These are phyloP conservation scores for Picochlorum costavermella DNA, from an alignment of 139 green algal genomes.

Conservation along the genomic window DNA sequence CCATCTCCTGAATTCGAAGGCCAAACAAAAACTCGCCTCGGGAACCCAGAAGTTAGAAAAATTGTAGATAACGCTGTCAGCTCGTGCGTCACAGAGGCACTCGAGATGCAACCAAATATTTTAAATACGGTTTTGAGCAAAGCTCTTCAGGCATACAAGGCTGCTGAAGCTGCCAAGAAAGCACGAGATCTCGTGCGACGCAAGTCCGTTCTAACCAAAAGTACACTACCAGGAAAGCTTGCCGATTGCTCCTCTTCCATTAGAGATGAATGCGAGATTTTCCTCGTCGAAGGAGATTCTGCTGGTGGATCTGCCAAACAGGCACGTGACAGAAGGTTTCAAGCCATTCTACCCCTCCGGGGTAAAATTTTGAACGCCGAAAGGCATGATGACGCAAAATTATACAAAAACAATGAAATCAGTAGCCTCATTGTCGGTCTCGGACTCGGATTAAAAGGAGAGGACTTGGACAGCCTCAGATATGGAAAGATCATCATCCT, in stretches of 20 bases:
- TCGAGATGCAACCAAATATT: conserved; percentile 46
- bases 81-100: conserved; percentile 31
- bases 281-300: conserved; percentile 96
- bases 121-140: conserved; percentile 52
- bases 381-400: conserved; percentile 56
- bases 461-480: conserved; percentile 22
- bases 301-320: conserved; percentile 93
- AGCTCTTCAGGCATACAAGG: conserved; percentile 48
- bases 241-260: conserved; percentile 74
- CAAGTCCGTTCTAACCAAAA: conserved; percentile 80
- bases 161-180: conserved; percentile 86
- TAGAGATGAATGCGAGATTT: conserved; percentile 73
- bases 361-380: conserved; percentile 99
- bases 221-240: conserved; percentile 92
- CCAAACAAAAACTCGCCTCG: conserved; percentile 94
- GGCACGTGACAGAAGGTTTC: conserved; percentile 62
- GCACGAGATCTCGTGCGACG: conserved; percentile 89
- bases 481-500: conserved; percentile 85
- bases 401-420: conserved; percentile 97
- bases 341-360: conserved; percentile 85
- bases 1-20: conserved; percentile 94
- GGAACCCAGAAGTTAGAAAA: conserved; percentile 83
- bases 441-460: conserved; percentile 75
- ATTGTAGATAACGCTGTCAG: conserved; percentile 66
- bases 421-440: conserved; percentile 84